These are phyloP conservation scores for Aphanomyces cochlioides DNA, from an alignment of 352 stramenopile species.

Conservation along the genomic window DNA sequence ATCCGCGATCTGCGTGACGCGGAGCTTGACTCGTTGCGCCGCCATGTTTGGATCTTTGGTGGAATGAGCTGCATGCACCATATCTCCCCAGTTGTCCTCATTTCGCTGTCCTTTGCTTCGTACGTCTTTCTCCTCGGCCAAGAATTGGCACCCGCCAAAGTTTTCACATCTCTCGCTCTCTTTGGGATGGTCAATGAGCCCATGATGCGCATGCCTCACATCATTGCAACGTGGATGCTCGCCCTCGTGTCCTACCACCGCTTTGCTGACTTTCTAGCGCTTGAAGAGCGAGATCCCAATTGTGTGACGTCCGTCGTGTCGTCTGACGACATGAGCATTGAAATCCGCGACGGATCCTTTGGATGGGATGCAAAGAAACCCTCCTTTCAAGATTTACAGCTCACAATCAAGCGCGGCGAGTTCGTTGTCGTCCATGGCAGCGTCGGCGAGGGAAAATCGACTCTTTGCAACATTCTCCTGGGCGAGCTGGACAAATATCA, in stretches of 20 bases:
- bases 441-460: slow-evolving; percentile 76
- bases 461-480: slow-evolving; percentile 78
- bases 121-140: slow-evolving; percentile 19
- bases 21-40: too few relatives aligned
- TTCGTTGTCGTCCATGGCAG: slow-evolving; percentile 48
- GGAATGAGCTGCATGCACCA: slow-evolving; percentile 27
- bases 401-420: slow-evolving; percentile 44
- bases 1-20: too few relatives aligned
- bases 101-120: slow-evolving; percentile 21
- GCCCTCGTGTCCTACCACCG: slow-evolving; percentile 8
- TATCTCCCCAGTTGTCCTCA: slow-evolving; percentile 28
- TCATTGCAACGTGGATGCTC: slow-evolving; percentile 26
- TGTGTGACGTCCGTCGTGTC: background rate
- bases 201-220: slow-evolving; percentile 27
- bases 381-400: slow-evolving; percentile 40
- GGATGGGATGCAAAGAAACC: slow-evolving; percentile 35
- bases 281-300: background rate
- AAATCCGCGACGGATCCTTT: slow-evolving; percentile 56
- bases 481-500: slow-evolving; percentile 73
- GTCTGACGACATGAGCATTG: slow-evolving; percentile 30
- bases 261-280: slow-evolving; percentile 15
- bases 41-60: too few relatives aligned
- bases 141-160: slow-evolving; percentile 24
- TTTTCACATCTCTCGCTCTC: slow-evolving; percentile 32
- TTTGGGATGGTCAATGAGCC: slow-evolving; percentile 32